A percentile compares a stretch with the other conserved stretches of the same genome.
Evolutionary conservation across 352 stramenopile genomes (phyloP).

Genomic region (Saprolegnia diclina): DNA sequence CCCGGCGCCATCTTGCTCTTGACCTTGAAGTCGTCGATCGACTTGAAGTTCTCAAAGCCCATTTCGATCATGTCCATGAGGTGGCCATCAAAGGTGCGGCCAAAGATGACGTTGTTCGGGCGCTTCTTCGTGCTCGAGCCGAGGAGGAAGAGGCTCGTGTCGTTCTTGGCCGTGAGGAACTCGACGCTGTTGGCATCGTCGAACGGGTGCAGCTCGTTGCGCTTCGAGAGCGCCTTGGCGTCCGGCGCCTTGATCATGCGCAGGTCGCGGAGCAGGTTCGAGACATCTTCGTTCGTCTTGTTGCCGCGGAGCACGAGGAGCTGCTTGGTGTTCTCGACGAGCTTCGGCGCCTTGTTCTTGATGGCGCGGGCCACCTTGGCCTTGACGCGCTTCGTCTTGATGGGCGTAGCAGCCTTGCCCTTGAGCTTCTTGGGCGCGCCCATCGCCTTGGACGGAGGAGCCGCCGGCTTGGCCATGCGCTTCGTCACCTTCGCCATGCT

Average conservation of each 20-base stretch:
- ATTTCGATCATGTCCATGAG: slow-evolving; percentile 98
- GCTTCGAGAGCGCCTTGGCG: slow-evolving; percentile 87
- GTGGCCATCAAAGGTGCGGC: slow-evolving; percentile 96
- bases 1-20: slow-evolving; percentile 89
- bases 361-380: slow-evolving; percentile 72
- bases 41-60: slow-evolving; percentile 93
- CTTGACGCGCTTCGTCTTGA: slow-evolving; percentile 77
- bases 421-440: slow-evolving; percentile 34
- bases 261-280: slow-evolving; percentile 76
- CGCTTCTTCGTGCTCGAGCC: slow-evolving; percentile 98
- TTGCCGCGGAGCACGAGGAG: slow-evolving; percentile 84
- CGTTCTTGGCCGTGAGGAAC: slow-evolving; percentile 96
- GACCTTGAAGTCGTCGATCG: slow-evolving; percentile 90
- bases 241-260: slow-evolving; percentile 84
- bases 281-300: slow-evolving; percentile 83
- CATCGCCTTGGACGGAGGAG: slow-evolving; percentile 23
- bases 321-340: slow-evolving; percentile 89
- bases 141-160: slow-evolving; percentile 94
- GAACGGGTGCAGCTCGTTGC: slow-evolving; percentile 93
- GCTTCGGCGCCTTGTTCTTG: slow-evolving; percentile 87
- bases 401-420: slow-evolving; percentile 56
- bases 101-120: slow-evolving; percentile 97
- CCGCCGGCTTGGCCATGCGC: slow-evolving; percentile 7
- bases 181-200: slow-evolving; percentile 91
- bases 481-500: slow-evolving; percentile 18